Evolutionary conservation across 2,329 filamentous ascomycete genomes (phyloP).

Genomic region (Davidsoniella australis): DNA sequence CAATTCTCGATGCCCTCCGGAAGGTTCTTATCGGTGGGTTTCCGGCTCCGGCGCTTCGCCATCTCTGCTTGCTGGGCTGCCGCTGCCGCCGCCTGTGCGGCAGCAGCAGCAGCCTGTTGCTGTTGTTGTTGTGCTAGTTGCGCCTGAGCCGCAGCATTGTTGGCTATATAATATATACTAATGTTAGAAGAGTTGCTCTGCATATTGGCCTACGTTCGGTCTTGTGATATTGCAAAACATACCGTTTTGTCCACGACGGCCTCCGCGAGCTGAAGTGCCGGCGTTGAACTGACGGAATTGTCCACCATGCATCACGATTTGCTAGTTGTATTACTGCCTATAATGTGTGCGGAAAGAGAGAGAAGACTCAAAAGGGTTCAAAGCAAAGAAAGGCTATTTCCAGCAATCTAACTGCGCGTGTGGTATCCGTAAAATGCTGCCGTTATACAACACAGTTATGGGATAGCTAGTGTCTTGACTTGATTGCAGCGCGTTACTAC

Average conservation of each 20-base stretch:
- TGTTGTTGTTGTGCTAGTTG: constrained; percentile 36
- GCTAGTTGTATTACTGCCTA: neutral
- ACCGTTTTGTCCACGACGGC: constrained; percentile 10
- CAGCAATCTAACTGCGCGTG: too few species aligned
- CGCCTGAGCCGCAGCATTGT: constrained; percentile 30
- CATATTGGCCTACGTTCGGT: neutral
- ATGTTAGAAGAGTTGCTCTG: neutral
- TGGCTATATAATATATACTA: neutral
- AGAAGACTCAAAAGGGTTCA: neutral
- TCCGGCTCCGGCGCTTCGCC: constrained; percentile 65
- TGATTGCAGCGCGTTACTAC: too few species aligned
- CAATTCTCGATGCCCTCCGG: constrained; percentile 77
- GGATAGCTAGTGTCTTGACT: too few species aligned
- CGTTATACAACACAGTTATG: too few species aligned
- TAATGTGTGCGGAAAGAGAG: neutral
- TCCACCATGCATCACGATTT: constrained; percentile 9
- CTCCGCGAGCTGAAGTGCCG: constrained; percentile 1
- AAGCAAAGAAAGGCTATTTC: neutral
- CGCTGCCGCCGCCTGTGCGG: constrained; percentile 32
- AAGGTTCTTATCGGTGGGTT: constrained; percentile 88
- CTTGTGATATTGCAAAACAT: neutral
- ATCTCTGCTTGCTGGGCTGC: constrained; percentile 42
- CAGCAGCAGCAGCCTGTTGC: constrained; percentile 23
- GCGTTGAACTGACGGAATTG: constrained; percentile 13
- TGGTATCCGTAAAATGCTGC: too few species aligned